Percentiles rank a stretch among this genome's conserved stretches.
phyloP scores from a whole-genome alignment of 352 stramenopile species.

The Sclerospora graminicola region DNA sequence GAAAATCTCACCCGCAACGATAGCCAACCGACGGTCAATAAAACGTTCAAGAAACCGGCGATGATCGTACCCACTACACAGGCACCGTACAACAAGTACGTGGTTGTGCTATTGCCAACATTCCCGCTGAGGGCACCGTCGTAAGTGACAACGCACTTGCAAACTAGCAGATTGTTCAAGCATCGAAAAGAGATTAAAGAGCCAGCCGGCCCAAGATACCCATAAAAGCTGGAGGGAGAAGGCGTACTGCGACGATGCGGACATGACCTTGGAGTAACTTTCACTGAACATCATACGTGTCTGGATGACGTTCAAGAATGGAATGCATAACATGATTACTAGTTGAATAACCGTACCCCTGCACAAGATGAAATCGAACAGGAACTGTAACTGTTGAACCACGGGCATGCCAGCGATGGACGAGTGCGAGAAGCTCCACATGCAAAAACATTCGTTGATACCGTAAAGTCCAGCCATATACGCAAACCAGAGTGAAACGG shows the following conservation, averaged over 20 bases:
- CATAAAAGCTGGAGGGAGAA: slow-evolving; percentile 61
- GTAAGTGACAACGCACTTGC: slow-evolving; percentile 50
- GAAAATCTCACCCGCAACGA: slow-evolving; percentile 50
- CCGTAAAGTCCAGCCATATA: slow-evolving; percentile 55
- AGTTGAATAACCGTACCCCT: slow-evolving; percentile 50
- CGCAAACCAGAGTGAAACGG: slow-evolving; percentile 54
- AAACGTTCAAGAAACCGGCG: slow-evolving; percentile 40
- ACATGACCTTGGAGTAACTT: slow-evolving; percentile 74
- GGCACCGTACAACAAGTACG: slow-evolving; percentile 42
- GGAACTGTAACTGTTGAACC: slow-evolving; percentile 68
- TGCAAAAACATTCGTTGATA: slow-evolving; percentile 63
- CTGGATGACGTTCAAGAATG: slow-evolving; percentile 74
- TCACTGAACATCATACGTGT: slow-evolving; percentile 84
- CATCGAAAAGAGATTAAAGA: slow-evolving; percentile 53
- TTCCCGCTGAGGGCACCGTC: slow-evolving; percentile 38
- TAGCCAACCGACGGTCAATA: slow-evolving; percentile 53
- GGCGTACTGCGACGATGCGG: slow-evolving; percentile 65
- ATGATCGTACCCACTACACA: slow-evolving; percentile 43
- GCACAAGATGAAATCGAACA: slow-evolving; percentile 76
- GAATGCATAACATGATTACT: slow-evolving; percentile 54
- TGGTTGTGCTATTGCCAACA: slow-evolving; percentile 42
- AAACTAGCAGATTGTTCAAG: slow-evolving; percentile 59
- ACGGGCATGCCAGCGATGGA: slow-evolving; percentile 42
- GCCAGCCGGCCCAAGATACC: slow-evolving; percentile 57
- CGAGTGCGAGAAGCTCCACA: slow-evolving; percentile 52